These are phyloP conservation scores for Petunia axillaris DNA, from an alignment of 257 asterid genomes.

Conservation along the genomic window DNA sequence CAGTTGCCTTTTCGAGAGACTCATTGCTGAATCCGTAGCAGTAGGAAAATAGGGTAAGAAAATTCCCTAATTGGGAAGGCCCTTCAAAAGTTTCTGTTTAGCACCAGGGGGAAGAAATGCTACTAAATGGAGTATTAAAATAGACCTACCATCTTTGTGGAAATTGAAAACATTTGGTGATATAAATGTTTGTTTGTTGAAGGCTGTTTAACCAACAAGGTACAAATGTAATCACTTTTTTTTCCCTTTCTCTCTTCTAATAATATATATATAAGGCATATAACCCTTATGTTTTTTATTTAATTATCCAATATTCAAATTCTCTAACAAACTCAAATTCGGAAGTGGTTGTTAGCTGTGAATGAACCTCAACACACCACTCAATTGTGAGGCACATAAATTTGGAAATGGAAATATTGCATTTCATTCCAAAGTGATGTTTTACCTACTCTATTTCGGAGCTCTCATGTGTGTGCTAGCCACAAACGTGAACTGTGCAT, in stretches of 20 bases:
- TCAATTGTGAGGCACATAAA: neutral
- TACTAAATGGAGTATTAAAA: conserved; percentile 6
- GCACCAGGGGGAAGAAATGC: neutral
- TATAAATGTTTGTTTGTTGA: neutral
- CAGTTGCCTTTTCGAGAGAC: neutral
- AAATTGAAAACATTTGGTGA: neutral
- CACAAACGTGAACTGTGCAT: neutral
- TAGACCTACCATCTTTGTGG: neutral
- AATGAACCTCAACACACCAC: neutral
- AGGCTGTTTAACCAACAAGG: neutral
- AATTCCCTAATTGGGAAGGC: neutral
- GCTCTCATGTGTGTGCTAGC: neutral
- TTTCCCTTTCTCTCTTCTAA: neutral
- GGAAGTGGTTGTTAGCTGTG: no score
- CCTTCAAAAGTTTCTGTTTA: neutral
- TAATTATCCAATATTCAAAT: neutral
- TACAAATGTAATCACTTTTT: neutral
- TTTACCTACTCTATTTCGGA: neutral
- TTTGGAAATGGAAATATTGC: neutral
- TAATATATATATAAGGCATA: neutral
- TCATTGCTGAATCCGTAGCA: neutral
- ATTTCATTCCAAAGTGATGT: conserved; percentile 12
- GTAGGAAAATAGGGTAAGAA: neutral
- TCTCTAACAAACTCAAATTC: neutral
- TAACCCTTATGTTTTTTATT: neutral